Conservation (phyloP, 2,329 filamentous ascomycete species). For the Pseudonectria buxi region DNA sequence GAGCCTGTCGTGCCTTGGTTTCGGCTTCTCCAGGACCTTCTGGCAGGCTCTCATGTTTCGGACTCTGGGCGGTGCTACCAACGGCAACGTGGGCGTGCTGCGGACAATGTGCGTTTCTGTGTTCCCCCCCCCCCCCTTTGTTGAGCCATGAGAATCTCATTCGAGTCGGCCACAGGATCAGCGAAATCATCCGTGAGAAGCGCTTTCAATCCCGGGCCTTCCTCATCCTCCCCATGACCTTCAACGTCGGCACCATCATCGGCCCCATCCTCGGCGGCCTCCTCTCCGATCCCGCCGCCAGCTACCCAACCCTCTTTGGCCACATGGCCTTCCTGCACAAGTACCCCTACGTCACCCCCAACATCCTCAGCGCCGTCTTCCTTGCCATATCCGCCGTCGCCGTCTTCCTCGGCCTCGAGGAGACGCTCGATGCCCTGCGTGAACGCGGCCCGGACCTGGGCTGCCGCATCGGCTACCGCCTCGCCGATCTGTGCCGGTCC, state of each 20-base stretch:
- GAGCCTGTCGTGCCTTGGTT: constrained; percentile 36
- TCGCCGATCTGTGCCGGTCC: constrained; percentile 24
- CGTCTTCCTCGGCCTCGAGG: constrained; percentile 46
- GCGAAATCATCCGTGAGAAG: constrained; percentile 61
- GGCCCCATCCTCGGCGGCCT: constrained; percentile 64
- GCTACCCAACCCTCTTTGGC: constrained; percentile 48
- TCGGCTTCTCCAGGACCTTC: constrained; percentile 60
- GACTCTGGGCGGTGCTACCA: constrained; percentile 64
- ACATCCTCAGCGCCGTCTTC: constrained; percentile 45
- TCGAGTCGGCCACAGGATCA: constrained; percentile 36
- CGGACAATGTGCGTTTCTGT: constrained; percentile 53
- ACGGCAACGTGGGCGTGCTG: constrained; percentile 67
- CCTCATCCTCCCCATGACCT: constrained; percentile 66
- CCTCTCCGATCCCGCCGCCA: constrained; percentile 58
- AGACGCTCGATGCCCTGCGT: constrained; percentile 43
- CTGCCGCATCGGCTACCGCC: constrained; percentile 31
- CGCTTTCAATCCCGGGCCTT: constrained; percentile 65
- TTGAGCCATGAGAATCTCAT: neutral
- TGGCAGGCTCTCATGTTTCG: constrained; percentile 67
- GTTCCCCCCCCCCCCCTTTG: neutral
- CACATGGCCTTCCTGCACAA: constrained; percentile 36
- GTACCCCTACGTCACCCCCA: constrained; percentile 50
- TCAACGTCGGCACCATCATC: constrained; percentile 66
- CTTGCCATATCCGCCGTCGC: constrained; percentile 35
- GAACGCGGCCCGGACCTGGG: constrained; percentile 36